Conservation (phyloP, 257 asterid genomes). For the Leptodermis oblonga region DNA sequence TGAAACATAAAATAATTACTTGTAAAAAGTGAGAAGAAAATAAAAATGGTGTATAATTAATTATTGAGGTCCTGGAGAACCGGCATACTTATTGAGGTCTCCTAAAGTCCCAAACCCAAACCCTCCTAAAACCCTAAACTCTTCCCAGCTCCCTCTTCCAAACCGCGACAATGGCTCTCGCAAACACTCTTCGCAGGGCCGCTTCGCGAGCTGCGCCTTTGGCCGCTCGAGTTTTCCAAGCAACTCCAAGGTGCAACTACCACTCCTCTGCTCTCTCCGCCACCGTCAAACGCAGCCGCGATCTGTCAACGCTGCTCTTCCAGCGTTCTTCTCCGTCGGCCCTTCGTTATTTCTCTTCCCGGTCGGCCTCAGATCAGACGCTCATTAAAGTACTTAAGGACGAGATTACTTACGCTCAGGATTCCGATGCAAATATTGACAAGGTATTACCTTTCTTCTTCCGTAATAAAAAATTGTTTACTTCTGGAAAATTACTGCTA, state of each 20-base stretch:
- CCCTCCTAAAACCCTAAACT: background rate
- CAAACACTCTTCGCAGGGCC: conserved; percentile 39
- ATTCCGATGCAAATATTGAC: conserved; percentile 10
- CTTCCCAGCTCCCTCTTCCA: background rate
- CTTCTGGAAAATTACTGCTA: background rate
- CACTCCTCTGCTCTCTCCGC: conserved; percentile 36
- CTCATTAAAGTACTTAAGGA: conserved; percentile 48
- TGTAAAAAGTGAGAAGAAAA: background rate
- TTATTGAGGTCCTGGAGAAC: too few relatives aligned
- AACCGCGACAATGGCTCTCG: conserved; percentile 35
- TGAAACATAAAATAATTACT: background rate
- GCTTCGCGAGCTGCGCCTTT: conserved; percentile 53
- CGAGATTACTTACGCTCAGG: conserved; percentile 54
- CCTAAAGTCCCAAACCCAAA: background rate
- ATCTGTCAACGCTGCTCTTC: conserved; percentile 20
- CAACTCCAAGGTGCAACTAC: conserved; percentile 37
- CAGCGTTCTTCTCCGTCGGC: conserved; percentile 41
- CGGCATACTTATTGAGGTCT: background rate
- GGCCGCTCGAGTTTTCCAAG: conserved; percentile 37
- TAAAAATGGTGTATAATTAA: too few relatives aligned
- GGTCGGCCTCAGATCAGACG: conserved; percentile 43
- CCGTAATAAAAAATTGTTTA: background rate
- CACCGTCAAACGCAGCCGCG: conserved; percentile 22
- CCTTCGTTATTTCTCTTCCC: conserved; percentile 35
- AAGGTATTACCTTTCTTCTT: background rate